Evolutionary conservation across 768 basidiomycete species (phyloP).

Genomic region (Piloderma croceum): DNA sequence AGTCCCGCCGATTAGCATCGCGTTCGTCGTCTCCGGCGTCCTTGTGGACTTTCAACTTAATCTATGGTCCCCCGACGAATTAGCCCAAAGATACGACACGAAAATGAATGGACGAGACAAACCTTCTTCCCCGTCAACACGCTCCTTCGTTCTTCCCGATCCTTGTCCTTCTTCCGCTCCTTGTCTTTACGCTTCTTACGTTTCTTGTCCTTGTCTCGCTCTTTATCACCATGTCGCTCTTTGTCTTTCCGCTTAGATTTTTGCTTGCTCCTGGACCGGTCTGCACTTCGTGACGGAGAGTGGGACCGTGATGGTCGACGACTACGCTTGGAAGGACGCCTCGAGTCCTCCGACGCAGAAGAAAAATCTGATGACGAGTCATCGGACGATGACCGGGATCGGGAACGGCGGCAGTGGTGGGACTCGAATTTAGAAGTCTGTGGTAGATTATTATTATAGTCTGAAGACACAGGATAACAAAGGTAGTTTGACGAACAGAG

Average conservation of each 20-base stretch:
- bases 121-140: slow-evolving; percentile 62
- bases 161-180: slow-evolving; percentile 29
- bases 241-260: slow-evolving; percentile 19
- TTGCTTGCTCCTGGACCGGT: slow-evolving; percentile 19
- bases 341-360: slow-evolving; percentile 7
- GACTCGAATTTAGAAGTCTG: not conserved
- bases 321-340: slow-evolving; percentile 11
- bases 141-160: slow-evolving; percentile 46
- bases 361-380: slow-evolving; percentile 4
- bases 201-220: slow-evolving; percentile 29
- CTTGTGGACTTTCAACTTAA: slow-evolving; percentile 59
- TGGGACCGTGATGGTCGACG: slow-evolving; percentile 7
- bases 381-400: slow-evolving; percentile 15
- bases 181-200: slow-evolving; percentile 32
- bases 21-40: slow-evolving; percentile 51
- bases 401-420: slow-evolving; percentile 3
- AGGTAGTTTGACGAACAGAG: not conserved
- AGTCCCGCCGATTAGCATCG: slow-evolving; percentile 49
- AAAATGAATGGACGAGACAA: not conserved
- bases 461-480: not conserved
- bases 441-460: not conserved
- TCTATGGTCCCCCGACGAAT: too few relatives aligned
- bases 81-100: slow-evolving; percentile 3
- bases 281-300: slow-evolving; percentile 25
- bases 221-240: slow-evolving; percentile 7